These are phyloP conservation scores for Venturia effusa DNA, from an alignment of 2,329 filamentous ascomycete genomes.

Conservation along the genomic window DNA sequence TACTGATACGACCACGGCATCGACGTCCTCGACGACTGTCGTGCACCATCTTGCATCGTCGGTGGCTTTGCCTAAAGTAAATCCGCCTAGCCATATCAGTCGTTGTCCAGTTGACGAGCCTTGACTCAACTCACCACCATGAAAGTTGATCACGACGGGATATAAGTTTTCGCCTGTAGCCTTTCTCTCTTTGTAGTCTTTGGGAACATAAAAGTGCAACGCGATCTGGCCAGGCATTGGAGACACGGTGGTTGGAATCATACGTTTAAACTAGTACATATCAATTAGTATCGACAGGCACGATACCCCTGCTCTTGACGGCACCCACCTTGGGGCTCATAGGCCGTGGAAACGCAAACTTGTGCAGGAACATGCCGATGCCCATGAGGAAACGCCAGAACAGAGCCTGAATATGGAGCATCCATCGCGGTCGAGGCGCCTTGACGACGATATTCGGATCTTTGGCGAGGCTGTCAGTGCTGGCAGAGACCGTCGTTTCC, in stretches of 20 bases:
- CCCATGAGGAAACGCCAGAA: slow-evolving; percentile 59
- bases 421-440: slow-evolving; percentile 38
- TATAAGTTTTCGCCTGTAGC: neutral
- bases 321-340: slow-evolving; percentile 34
- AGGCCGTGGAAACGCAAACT: slow-evolving; percentile 48
- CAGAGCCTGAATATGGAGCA: slow-evolving; percentile 51
- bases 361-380: slow-evolving; percentile 59
- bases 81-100: slow-evolving; percentile 37
- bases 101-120: neutral
- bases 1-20: slow-evolving; percentile 49
- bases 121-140: slow-evolving; percentile 9
- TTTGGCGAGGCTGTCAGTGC: neutral
- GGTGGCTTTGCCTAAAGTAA: slow-evolving; percentile 47
- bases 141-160: slow-evolving; percentile 13
- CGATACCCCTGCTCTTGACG: neutral
- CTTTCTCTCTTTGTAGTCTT: slow-evolving; percentile 28
- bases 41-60: slow-evolving; percentile 52
- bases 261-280: slow-evolving; percentile 40
- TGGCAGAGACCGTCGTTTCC: neutral
- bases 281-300: neutral
- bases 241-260: slow-evolving; percentile 40
- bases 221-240: slow-evolving; percentile 36
- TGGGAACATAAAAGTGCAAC: slow-evolving; percentile 52
- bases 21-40: slow-evolving; percentile 43
- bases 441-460: neutral